Percentiles rank a stretch among this genome's conserved stretches.
Evolutionary conservation across 345 rosid genomes (phyloP).

Genomic region (Pelargonium nanum): DNA sequence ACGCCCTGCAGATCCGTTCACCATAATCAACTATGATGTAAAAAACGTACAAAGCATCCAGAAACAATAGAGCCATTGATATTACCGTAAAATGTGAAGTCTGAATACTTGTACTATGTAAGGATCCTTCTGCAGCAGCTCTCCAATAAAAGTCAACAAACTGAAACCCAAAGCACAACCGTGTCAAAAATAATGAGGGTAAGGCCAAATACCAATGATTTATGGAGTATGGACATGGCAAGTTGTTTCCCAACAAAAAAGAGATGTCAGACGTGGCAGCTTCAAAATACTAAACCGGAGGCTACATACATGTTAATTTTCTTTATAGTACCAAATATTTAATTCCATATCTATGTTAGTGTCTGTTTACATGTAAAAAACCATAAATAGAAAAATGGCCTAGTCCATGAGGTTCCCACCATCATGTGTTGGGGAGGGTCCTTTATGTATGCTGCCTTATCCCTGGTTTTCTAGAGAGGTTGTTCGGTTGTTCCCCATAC

Average conservation of each 20-base stretch:
- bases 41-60: background rate
- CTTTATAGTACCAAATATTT: background rate
- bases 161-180: constrained; percentile 33
- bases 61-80: background rate
- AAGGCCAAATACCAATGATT: background rate
- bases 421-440: too few species aligned
- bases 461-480: background rate
- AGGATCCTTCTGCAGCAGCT: constrained; percentile 44
- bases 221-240: constrained; percentile 2
- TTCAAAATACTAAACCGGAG: background rate
- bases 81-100: constrained; percentile 52
- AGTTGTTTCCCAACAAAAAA: background rate
- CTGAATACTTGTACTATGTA: constrained; percentile 36
- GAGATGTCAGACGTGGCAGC: background rate
- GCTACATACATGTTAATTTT: background rate
- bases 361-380: too few species aligned
- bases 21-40: constrained; percentile 14
- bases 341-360: background rate
- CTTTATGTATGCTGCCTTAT: background rate
- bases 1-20: constrained; percentile 44
- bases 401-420: background rate
- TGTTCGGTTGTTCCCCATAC: background rate
- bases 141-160: constrained; percentile 48
- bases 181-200: constrained; percentile 10
- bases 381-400: too few species aligned